Evolutionary conservation across 768 basidiomycete species (phyloP), one percentile per base, ranked within the genome.

Genomic region (Naganishia randhawae): DNA sequence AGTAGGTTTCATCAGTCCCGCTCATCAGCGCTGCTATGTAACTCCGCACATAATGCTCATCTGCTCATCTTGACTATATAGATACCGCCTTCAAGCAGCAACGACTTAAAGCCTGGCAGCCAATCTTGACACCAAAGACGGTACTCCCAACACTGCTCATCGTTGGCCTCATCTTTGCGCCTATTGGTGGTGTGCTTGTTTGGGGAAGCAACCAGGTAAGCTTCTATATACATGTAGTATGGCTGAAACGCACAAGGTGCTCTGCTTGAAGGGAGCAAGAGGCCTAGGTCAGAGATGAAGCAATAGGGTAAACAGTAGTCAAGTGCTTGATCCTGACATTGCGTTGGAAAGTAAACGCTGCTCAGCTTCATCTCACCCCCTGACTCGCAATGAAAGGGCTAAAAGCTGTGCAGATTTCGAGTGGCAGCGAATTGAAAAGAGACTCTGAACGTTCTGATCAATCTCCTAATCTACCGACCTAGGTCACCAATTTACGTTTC

Each of bases 81-180:
- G 92, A 97, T 81, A 97, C 94, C 68, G 95, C 94, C 45, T 97
- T 96, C 86, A 98, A 96, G 82, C 96, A 99, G 80, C 96, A 99
- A 81, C 89, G 96, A 66, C 86, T 99, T 77, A 98, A 97, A 83
- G 96, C 96, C 76, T 99, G 96, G 96, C 96, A 99, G 84, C 96
- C 96, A 10, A 98, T 99, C 78, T 85, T 98, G 53, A 97, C 94
- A 5, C 96, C 96, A 5, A 94, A 94, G 81, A 96, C 93, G 1
- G 96, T 99, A 25, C 85, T 99, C 17, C 96, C 96, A 3, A 95
- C 93, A 0, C 85, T 99, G 52, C 94, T 99, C 81, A 86, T 97
- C 76, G 87, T 98, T 74, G 96, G 91, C 51, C 84, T 99, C 73
- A 81, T 98, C 71, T 99, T 99, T 78, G 95, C 91, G 0, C 94